Base-by-base conservation (phyloP, 768 basidiomycete species). In the Tubosaeta sp. region DNA sequence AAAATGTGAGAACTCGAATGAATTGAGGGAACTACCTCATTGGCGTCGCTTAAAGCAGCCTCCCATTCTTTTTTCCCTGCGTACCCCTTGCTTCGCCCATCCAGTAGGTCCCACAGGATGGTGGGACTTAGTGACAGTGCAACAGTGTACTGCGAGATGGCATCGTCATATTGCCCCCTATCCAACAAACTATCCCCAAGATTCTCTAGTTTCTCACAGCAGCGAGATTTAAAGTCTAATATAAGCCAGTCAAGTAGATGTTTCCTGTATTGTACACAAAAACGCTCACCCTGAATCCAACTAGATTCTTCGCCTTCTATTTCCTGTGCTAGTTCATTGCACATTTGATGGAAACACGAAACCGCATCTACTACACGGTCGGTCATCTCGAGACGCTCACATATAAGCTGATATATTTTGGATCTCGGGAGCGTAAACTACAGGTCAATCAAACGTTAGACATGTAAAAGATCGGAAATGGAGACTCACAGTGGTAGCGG, bases 261-360 rank as follows among this genome's bases (percentile, higher is more conserved):
- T 17, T 19, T 17, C 46, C 16, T 26, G n/a, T 27, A 25, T 14
- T n/a, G 7, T n/a, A 44, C 25, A 22, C 26, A 2, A n/a, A 6
- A 12, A 19, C 31, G 14, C 43, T 46, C 19, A 53, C 51, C 51
- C 4, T 3, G 26, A 16, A 43, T 14, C 56, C 55, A 56, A n/a
- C 31, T 11, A 6, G 4, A 22, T 25, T 34, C 39, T 17, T 38
- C 35, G 9, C 25, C 31, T 2, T 5, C 6, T 3, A 13, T 10
- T 11, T n/a, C 43, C 10, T 31, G 43, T 41, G 14, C 29, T 4
- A 49, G 3, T 43, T 42, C 48, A 2, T 6, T 22, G 12, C 3
- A 16, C 48, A 49, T 49, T 13, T 42, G 29, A 17, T 33, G 32
- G 9, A 49, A 49, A 38, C 48, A 49, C 17, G 6, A 31, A 22